These are phyloP conservation scores for Populus davidiana DNA, from an alignment of 345 rosid species.

Conservation along the genomic window DNA sequence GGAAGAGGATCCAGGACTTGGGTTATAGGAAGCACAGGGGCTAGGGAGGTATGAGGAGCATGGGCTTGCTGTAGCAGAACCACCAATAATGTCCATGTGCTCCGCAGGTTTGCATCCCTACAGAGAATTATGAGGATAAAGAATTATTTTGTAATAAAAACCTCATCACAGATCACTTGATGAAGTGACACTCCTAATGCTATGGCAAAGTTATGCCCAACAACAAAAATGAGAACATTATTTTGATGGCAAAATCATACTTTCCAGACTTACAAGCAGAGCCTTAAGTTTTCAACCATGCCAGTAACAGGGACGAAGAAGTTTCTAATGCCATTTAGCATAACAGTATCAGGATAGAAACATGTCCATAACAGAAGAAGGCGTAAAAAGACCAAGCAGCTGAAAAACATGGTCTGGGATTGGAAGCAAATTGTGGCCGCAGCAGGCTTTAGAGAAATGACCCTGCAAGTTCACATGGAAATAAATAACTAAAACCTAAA, in stretches of 20 bases:
- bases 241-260: neutral
- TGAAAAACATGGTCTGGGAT: neutral
- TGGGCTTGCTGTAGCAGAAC: constrained; percentile 73
- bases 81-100: constrained; percentile 60
- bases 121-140: neutral
- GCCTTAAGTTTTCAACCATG: neutral
- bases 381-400: neutral
- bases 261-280: neutral
- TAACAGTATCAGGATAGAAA: neutral
- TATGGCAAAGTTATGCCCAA: neutral
- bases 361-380: neutral
- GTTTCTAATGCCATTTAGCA: neutral
- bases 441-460: neutral
- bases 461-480: neutral
- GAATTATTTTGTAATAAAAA: neutral
- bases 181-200: neutral
- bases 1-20: constrained; percentile 80
- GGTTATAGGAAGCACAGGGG: constrained; percentile 74
- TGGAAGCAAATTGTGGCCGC: neutral
- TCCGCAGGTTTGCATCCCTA: constrained; percentile 90
- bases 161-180: neutral
- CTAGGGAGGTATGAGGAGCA: constrained; percentile 84
- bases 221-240: neutral
- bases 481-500: neutral
- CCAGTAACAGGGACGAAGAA: neutral